Evolutionary conservation across 345 rosid species (phyloP), one percentile per base, ranked within the genome.

Genomic region (Eutrema japonicum): DNA sequence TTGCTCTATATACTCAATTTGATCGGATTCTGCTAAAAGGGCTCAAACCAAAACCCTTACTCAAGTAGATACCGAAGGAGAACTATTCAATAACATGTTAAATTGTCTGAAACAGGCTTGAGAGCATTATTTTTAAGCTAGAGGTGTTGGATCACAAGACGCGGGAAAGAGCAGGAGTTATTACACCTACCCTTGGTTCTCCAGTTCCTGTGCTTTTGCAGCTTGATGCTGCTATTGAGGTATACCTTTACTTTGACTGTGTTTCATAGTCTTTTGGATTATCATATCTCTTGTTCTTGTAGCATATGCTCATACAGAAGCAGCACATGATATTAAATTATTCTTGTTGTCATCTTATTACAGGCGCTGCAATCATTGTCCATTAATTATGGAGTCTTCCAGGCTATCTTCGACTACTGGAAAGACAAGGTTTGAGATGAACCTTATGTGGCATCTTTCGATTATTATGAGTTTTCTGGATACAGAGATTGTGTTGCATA

Each of bases 81-180:
- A 48, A 65, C 30, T 42, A 2, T 36, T 56, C 3, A 2, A 42
- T 10, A 52, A 60, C 13, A 14, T 56, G 66, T 42, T 27, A 12
- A 42, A 36, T 16, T 69, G 48, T 68, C 16, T 58, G 43, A 56
- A 49, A 50, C 85, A 96, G 99, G 87, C 79, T 96, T 13, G 98
- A 96, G 86, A 53, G 62, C 66, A 84, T 96, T 78, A 66, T 95
- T 52, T 95, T 90, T 81, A 92, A 89, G 79, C 78, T 95, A 68
- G 99, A 95, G 85, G 98, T 92, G 43, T 81, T 92, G 84, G 99
- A 92, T 89, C 99, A 92, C 79, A 95, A 90, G 78, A 90, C 96
- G 55, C 83, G 98, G 73, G 98, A 95, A 82, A 89, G 96, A 85
- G 97, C 97, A 64, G 98, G 99, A 74, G 82, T 90, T 71, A 85